Base-by-base conservation (phyloP, 257 asterid species). In the Penstemon newberryi region DNA sequence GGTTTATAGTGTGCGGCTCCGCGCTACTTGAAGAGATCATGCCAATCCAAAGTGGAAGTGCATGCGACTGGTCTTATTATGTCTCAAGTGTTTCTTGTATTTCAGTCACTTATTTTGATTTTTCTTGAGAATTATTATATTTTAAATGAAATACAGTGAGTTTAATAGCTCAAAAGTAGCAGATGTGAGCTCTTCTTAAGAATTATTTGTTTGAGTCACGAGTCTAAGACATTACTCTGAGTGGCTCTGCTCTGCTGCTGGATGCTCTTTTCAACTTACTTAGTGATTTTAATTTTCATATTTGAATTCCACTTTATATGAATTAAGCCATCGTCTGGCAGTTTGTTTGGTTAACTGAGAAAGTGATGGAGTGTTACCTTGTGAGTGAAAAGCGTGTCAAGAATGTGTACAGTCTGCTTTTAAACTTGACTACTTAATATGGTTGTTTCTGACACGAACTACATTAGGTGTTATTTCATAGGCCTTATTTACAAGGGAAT, bases 311-410 rank as follows among this genome's bases (percentile, higher is more conserved):
- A 5, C 39, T 43, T 38, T 55, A 25, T 7, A 18, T 11, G 39
- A 36, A 8, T 33, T 44, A 5, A 51, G 40, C 53, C 59, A 50
- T 57, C 49, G 2, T 9, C 5, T 12, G 36, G 56, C 36, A 36
- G 40, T 19, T 71, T 50, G 56, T 56, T 51, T 44, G 37, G 41
- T 68, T 47, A 50, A 12, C 71, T 52, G 5, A 39, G 54, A 52
- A 66, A 25, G 19, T 25, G 40, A 45, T 15, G 13, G 41, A 8
- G 63, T 42, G 11, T 47, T 70, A 57, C 37, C 47, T 73, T 73
- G 57, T 61, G 55, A 50, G 25, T 52, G 69, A 56, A 74, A 51
- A 40, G 36, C 13, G 38, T 64, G 45, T 56, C 61, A 50, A 56
- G 8, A 65, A 13, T 57, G n/a, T 5, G 10, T 49, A 8, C 4